These are phyloP conservation scores for Nothopassalora personata DNA, from an alignment of 2,329 filamentous ascomycete species.

Conservation along the genomic window DNA sequence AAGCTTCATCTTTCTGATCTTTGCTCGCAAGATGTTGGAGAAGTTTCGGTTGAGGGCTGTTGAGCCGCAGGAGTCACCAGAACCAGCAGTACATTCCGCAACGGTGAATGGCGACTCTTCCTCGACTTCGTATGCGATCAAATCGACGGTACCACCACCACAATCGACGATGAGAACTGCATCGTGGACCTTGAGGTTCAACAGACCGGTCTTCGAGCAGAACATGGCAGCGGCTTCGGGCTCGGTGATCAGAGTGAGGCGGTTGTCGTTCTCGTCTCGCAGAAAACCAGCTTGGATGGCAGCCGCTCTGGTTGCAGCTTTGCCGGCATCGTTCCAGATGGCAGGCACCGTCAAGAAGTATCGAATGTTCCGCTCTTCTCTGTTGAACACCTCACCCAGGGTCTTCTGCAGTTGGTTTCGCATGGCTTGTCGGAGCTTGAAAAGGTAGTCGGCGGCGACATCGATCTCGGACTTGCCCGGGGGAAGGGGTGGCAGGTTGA, in stretches of 20 bases:
- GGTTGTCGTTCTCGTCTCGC: slow-evolving; percentile 94
- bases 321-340: slow-evolving; percentile 98
- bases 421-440: slow-evolving; percentile 97
- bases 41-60: slow-evolving; percentile 97
- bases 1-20: slow-evolving; percentile 98
- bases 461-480: slow-evolving; percentile 98
- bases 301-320: slow-evolving; percentile 90
- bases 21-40: slow-evolving; percentile 93
- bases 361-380: slow-evolving; percentile 94
- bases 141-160: slow-evolving; percentile 94
- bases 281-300: slow-evolving; percentile 96
- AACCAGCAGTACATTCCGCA: slow-evolving; percentile 93
- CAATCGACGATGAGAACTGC: slow-evolving; percentile 98
- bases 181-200: slow-evolving; percentile 97
- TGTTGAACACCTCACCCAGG: slow-evolving; percentile 92
- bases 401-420: slow-evolving; percentile 92
- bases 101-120: slow-evolving; percentile 97
- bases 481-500: slow-evolving; percentile 94
- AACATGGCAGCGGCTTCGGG: slow-evolving; percentile 96
- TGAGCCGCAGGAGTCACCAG: slow-evolving; percentile 96
- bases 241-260: slow-evolving; percentile 89
- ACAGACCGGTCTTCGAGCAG: slow-evolving; percentile 90
- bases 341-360: slow-evolving; percentile 98
- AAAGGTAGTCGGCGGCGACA: slow-evolving; percentile 97
- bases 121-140: slow-evolving; percentile 98